Evolutionary conservation across 2,329 filamentous ascomycete genomes (phyloP).

Genomic region (Emmonsiellopsis sp.): DNA sequence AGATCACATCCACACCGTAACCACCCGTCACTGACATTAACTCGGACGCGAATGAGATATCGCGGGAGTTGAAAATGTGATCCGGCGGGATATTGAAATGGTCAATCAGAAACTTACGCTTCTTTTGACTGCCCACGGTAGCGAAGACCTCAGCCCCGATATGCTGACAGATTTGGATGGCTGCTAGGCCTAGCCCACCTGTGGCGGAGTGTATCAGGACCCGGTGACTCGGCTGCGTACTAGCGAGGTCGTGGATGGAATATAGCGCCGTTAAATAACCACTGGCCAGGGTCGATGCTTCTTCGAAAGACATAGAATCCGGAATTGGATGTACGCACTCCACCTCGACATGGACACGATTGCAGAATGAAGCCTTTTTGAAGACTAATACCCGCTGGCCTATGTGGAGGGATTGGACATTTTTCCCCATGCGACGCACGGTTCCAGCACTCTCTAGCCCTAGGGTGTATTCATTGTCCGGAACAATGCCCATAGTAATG

Average conservation of each 20-base stretch:
- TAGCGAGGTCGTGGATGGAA: slow-evolving; percentile 15
- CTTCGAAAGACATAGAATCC: slow-evolving; percentile 17
- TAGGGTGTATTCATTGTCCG: neutral
- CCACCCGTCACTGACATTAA: slow-evolving; percentile 15
- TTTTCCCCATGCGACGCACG: slow-evolving; percentile 3
- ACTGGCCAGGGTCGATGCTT: slow-evolving; percentile 18
- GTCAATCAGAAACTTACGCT: slow-evolving; percentile 13
- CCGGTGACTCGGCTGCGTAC: slow-evolving; percentile 6
- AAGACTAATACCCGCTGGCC: slow-evolving; percentile 1
- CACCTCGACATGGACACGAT: slow-evolving; percentile 7
- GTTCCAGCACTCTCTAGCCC: slow-evolving; percentile 6
- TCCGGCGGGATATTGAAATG: slow-evolving; percentile 11
- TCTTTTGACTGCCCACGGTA: slow-evolving; percentile 18
- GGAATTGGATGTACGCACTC: slow-evolving; percentile 14
- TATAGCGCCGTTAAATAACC: slow-evolving; percentile 19
- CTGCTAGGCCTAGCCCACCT: slow-evolving; percentile 16
- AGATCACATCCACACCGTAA: slow-evolving; percentile 18
- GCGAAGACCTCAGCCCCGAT: slow-evolving; percentile 7
- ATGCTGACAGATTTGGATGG: slow-evolving; percentile 14
- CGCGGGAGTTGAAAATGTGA: slow-evolving; percentile 19
- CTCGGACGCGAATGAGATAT: slow-evolving; percentile 11
- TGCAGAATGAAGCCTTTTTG: slow-evolving; percentile 3
- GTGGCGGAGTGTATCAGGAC: slow-evolving; percentile 20
- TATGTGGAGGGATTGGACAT: neutral
- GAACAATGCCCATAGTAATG: slow-evolving; percentile 17